phyloP scores from a whole-genome alignment of 2,329 filamentous ascomycete genomes.

The Chalara sp. region DNA sequence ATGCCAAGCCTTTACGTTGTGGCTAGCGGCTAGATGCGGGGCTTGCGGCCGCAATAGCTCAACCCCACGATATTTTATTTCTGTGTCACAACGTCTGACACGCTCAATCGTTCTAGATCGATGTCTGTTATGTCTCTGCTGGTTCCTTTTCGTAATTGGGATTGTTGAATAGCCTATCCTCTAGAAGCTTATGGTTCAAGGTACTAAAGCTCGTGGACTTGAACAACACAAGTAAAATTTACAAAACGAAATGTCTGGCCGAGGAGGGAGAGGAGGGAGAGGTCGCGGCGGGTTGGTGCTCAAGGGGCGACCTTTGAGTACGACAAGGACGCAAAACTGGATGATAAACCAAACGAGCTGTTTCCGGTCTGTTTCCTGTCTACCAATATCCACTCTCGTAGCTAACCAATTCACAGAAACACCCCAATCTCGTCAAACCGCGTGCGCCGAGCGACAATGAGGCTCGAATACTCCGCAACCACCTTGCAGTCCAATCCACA shows the following conservation, averaged over 20 bases:
- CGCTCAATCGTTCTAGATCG: too few species aligned
- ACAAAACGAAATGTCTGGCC: constrained; percentile 14
- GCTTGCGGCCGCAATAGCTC: too few species aligned
- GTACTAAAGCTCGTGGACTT: too few species aligned
- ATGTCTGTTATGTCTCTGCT: too few species aligned
- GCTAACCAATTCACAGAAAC: constrained; percentile 13
- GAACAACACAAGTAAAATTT: too few species aligned
- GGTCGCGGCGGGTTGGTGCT: constrained; percentile 15
- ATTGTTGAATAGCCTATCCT: too few species aligned
- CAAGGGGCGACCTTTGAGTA: constrained; percentile 26
- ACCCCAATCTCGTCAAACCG: constrained; percentile 29
- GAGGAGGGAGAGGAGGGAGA: constrained; percentile 19
- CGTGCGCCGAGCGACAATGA: constrained; percentile 36
- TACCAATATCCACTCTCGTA: background rate
- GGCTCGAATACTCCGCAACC: constrained; percentile 39
- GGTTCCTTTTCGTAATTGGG: too few species aligned
- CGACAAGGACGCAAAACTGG: constrained; percentile 23
- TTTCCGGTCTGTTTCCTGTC: constrained; percentile 34
- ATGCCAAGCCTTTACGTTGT: too few species aligned
- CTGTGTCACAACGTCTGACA: too few species aligned
- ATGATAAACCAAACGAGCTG: constrained; percentile 36
- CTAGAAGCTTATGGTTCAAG: too few species aligned
- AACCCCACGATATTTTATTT: too few species aligned
- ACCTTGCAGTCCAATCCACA: constrained; percentile 43
- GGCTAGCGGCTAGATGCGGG: too few species aligned